Base-by-base conservation (phyloP, 257 asterid species). In the Primulina eburnea region DNA sequence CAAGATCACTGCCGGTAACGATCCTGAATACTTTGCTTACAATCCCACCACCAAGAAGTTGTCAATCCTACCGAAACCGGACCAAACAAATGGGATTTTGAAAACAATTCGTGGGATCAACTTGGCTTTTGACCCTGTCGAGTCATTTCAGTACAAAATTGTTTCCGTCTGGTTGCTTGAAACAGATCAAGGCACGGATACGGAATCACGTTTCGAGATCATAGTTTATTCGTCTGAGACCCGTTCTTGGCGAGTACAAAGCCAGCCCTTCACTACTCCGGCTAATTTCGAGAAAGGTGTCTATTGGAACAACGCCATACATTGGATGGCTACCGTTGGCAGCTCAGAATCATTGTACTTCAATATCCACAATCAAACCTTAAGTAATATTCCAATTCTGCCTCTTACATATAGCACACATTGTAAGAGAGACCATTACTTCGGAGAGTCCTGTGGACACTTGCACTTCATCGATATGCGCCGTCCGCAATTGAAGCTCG, bases 221-320 rank as follows among this genome's bases (percentile, higher is more conserved):
- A 83, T 70, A 57, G 33, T 75, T 26, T 84, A 77, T 74, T 82
- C 89, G 9, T 56, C 87, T 0, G 83, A 82, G 9, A 6, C 72
- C 1, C 63, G 77, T 28, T 70, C 4, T 28, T 84, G 86, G 89
- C 78, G 70, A 40, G 67, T 52, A 30, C 73, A 72, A 2, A 81
- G 80, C 6, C 69, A 65, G 10, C 64, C 76, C 16, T 78, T 74
- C 21, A 24, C 12, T 1, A 30, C 58, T 40, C 4, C 17, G 0
- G 69, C 65, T 0, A 0, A 0, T 35, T 79, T 75, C 58, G 58
- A 38, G 2, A 20, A 20, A 24, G 80, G 83, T 34, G 78, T 75
- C 0, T 68, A 75, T 30, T 75, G 80, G 80, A 75, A 75, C 43
- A 63, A 75, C 7, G 70, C 80, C 8, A 24, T 79, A 28, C 66